phyloP scores from a whole-genome alignment of 495 filamentous ascomycete genomes.

The Talaromyces stipitatus region DNA sequence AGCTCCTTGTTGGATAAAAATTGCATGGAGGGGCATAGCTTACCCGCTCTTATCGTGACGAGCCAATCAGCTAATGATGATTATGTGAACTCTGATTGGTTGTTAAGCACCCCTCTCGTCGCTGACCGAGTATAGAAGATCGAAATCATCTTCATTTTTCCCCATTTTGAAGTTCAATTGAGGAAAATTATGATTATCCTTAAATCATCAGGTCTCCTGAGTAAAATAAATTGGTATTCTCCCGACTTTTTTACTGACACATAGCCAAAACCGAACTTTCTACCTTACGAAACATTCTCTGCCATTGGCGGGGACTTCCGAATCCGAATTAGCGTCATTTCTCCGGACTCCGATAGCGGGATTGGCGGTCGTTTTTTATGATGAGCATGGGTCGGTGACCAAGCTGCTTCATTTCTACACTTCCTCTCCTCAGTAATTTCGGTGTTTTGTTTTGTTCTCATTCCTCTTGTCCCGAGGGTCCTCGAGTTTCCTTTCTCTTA shows the following conservation, averaged over 20 bases:
- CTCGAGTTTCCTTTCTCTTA: neutral
- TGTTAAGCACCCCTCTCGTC: neutral
- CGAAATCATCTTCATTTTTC: neutral
- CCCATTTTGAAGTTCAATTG: neutral
- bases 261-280: neutral
- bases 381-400: neutral
- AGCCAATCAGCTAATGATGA: neutral
- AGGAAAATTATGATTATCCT: neutral
- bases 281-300: neutral
- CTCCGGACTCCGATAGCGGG: slow-evolving; percentile 8
- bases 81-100: neutral
- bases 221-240: neutral
- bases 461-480: neutral
- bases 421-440: neutral
- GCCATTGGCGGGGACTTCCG: neutral
- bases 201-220: neutral
- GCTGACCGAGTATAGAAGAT: neutral
- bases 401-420: neutral
- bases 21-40: neutral
- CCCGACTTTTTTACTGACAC: neutral
- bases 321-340: slow-evolving; percentile 3
- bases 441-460: neutral
- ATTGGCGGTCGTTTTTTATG: neutral
- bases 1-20: neutral
- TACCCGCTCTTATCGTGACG: neutral